Conservation (phyloP, 1,139 yeast genomes). For the Pichia sp. region DNA sequence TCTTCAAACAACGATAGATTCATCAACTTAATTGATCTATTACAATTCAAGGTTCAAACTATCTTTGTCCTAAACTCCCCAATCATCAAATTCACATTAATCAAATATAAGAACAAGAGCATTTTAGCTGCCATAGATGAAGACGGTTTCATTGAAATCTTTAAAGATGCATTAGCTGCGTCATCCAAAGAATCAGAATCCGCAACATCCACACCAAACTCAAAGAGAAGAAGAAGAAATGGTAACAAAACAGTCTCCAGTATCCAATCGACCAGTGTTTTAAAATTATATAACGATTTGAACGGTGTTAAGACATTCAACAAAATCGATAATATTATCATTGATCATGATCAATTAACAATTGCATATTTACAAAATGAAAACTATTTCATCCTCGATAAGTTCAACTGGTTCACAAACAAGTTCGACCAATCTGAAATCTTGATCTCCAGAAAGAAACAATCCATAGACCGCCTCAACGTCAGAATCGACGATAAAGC, state of each 20-base stretch:
- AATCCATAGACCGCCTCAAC: conserved; percentile 28
- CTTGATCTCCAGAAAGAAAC: conserved; percentile 40
- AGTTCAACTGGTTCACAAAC: conserved; percentile 47
- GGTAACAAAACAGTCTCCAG: conserved; percentile 35
- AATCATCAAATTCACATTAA: conserved; percentile 9
- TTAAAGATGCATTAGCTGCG: conserved; percentile 30
- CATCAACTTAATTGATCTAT: conserved; percentile 62
- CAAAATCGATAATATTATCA: conserved; percentile 36
- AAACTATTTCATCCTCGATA: conserved; percentile 61
- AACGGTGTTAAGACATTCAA: conserved; percentile 3
- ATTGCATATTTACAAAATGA: conserved; percentile 76
- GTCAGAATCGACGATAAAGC: conserved; percentile 59
- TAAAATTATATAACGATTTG: conserved; percentile 35
- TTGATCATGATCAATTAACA: conserved; percentile 42
- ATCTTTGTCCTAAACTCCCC: conserved; percentile 17
- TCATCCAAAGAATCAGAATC: no score
- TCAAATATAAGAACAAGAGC: conserved; percentile 15
- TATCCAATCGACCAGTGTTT: conserved; percentile 45
- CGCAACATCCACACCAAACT: conserved; percentile 7
- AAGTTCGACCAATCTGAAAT: conserved; percentile 26
- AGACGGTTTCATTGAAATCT: conserved; percentile 37
- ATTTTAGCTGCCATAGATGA: conserved; percentile 35
- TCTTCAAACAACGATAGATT: conserved; percentile 79
- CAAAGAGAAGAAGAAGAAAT: conserved; percentile 29
- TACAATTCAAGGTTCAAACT: conserved; percentile 36